These are phyloP conservation scores for Niebla homalea DNA, from an alignment of 495 filamentous ascomycete species.

Conservation along the genomic window DNA sequence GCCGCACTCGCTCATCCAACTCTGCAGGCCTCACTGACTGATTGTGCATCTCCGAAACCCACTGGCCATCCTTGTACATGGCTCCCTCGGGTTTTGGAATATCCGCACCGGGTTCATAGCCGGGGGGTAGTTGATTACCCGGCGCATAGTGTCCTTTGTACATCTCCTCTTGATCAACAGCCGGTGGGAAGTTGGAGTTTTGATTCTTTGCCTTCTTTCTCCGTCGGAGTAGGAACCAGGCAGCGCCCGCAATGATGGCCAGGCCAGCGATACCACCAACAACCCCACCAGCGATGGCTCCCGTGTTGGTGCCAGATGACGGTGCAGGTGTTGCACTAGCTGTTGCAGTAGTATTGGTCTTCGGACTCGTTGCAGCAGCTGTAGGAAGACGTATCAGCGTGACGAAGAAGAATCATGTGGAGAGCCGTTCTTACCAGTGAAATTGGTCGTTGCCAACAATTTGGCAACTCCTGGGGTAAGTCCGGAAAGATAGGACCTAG, in stretches of 20 bases:
- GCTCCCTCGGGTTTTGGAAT: too few species aligned
- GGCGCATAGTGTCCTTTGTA: background rate
- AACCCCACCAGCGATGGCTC: constrained; percentile 6
- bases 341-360: background rate
- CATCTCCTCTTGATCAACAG: background rate
- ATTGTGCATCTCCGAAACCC: too few species aligned
- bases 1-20: too few species aligned
- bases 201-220: background rate
- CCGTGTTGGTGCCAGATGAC: background rate
- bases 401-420: too few species aligned
- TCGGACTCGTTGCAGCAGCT: background rate
- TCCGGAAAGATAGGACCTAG: background rate
- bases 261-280: constrained; percentile 5
- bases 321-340: background rate
- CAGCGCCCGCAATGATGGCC: background rate
- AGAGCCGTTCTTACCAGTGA: background rate
- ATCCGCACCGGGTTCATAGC: too few species aligned
- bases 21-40: too few species aligned
- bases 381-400: too few species aligned
- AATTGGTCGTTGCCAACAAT: background rate
- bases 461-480: background rate
- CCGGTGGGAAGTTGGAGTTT: background rate
- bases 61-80: too few species aligned
- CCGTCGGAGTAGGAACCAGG: background rate
- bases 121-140: too few species aligned